phyloP scores from a whole-genome alignment of 2,329 filamentous ascomycete genomes.

The Calonectria ilicicola region DNA sequence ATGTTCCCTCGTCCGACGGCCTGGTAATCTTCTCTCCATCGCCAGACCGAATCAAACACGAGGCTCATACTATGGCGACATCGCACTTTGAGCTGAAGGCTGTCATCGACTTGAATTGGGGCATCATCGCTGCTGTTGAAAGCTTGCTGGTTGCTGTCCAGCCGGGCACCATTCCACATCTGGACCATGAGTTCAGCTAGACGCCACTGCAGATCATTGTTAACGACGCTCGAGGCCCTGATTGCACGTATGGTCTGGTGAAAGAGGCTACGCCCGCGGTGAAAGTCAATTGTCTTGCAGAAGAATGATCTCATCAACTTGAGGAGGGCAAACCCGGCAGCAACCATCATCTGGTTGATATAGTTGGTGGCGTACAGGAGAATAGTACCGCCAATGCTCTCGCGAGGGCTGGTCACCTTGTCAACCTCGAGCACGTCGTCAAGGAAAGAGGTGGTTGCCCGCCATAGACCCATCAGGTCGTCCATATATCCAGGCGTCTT shows the following conservation, averaged over 20 bases:
- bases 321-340: slow-evolving; percentile 80
- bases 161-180: slow-evolving; percentile 81
- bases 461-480: slow-evolving; percentile 81
- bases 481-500: slow-evolving; percentile 78
- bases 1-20: slow-evolving; percentile 76
- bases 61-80: slow-evolving; percentile 88
- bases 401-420: slow-evolving; percentile 59
- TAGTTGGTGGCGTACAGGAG: slow-evolving; percentile 79
- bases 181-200: slow-evolving; percentile 88
- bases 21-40: slow-evolving; percentile 85
- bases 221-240: slow-evolving; percentile 77
- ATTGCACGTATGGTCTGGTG: slow-evolving; percentile 78
- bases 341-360: slow-evolving; percentile 88
- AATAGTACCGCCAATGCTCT: slow-evolving; percentile 63
- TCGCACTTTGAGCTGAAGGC: slow-evolving; percentile 82
- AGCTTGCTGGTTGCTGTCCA: slow-evolving; percentile 60
- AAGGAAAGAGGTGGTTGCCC: slow-evolving; percentile 76
- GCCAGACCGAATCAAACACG: slow-evolving; percentile 87
- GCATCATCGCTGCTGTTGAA: slow-evolving; percentile 63
- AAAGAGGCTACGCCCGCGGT: slow-evolving; percentile 76
- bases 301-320: slow-evolving; percentile 86
- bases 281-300: slow-evolving; percentile 76
- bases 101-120: slow-evolving; percentile 72
- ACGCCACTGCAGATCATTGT: slow-evolving; percentile 84
- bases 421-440: slow-evolving; percentile 71